Evolutionary conservation across 2,329 filamentous ascomycete genomes (phyloP).

Genomic region (Apiospora arundinis): DNA sequence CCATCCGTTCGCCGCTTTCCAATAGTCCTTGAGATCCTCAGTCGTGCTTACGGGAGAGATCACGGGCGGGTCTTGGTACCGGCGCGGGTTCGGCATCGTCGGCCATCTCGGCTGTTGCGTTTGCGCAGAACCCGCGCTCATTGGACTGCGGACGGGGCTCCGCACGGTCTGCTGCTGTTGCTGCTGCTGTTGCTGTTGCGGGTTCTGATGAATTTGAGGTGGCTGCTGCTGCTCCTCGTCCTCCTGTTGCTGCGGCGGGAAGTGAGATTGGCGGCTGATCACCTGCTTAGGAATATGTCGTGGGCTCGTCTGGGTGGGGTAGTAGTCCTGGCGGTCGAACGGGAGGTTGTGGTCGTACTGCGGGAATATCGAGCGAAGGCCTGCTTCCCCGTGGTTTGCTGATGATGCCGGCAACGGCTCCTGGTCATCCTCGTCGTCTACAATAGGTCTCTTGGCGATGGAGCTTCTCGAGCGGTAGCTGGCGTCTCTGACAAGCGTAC

Average conservation of each 20-base stretch:
- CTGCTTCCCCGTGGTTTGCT: slow-evolving; percentile 38
- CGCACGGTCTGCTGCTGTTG: slow-evolving; percentile 32
- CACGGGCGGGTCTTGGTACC: slow-evolving; percentile 49
- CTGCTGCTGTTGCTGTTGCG: background rate
- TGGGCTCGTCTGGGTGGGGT: slow-evolving; percentile 69
- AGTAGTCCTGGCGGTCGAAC: slow-evolving; percentile 73
- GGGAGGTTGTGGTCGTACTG: slow-evolving; percentile 72
- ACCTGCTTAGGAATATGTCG: slow-evolving; percentile 67
- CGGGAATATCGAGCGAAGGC: slow-evolving; percentile 77
- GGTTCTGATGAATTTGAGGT: slow-evolving; percentile 25
- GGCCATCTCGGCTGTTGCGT: slow-evolving; percentile 37
- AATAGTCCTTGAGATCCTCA: slow-evolving; percentile 68
- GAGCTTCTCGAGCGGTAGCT: slow-evolving; percentile 61
- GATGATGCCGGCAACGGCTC: slow-evolving; percentile 26
- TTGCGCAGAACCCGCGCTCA: slow-evolving; percentile 37
- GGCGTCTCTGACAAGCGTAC: slow-evolving; percentile 55
- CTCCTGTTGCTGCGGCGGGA: slow-evolving; percentile 36
- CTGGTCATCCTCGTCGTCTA: slow-evolving; percentile 36
- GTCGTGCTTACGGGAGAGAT: slow-evolving; percentile 60
- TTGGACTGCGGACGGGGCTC: slow-evolving; percentile 41
- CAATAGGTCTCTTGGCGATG: slow-evolving; percentile 60
- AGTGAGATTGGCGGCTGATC: slow-evolving; percentile 71
- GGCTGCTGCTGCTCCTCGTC: slow-evolving; percentile 36
- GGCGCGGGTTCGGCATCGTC: slow-evolving; percentile 27
- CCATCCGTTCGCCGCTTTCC: slow-evolving; percentile 75